These are phyloP conservation scores for Cenchrus americanus DNA, from an alignment of 176 grass and related monocot species.

Conservation along the genomic window DNA sequence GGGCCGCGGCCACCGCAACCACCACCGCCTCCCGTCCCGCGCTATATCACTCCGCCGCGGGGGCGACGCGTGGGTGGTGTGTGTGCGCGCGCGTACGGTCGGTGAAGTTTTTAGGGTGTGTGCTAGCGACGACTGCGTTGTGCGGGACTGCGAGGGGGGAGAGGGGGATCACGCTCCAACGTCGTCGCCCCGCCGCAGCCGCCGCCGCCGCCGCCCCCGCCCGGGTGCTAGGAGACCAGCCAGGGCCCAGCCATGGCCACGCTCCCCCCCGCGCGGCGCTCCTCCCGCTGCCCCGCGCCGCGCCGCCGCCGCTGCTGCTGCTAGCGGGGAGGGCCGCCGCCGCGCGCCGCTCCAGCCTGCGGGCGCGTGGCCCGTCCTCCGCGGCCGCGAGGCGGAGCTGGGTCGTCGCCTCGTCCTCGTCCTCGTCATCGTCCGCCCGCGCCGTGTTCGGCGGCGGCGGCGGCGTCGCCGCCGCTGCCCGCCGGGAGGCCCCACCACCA, in stretches of 20 bases:
- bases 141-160: background rate
- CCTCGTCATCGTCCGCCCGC: constrained; percentile 32
- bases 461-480: constrained; percentile 31
- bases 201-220: background rate
- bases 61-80: background rate
- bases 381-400: constrained; percentile 47
- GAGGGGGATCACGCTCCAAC: background rate
- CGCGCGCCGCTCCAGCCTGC: constrained; percentile 30
- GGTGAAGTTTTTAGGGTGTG: too few species aligned
- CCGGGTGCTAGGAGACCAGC: too few species aligned
- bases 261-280: constrained; percentile 45
- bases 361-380: constrained; percentile 39
- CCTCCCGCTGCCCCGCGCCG: constrained; percentile 39
- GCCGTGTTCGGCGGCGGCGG: constrained; percentile 47
- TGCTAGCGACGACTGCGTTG: background rate
- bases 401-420: constrained; percentile 12
- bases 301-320: constrained; percentile 67
- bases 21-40: background rate
- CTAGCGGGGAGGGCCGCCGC: constrained; percentile 51
- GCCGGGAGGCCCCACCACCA: background rate
- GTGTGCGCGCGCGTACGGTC: too few species aligned
- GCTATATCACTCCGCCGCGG: constrained; percentile 21
- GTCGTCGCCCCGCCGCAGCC: background rate
- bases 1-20: background rate
- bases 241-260: constrained; percentile 46